Percentiles rank a stretch among this genome's conserved stretches.
phyloP scores from a whole-genome alignment of 2,329 filamentous ascomycete species.

The Juglanconis juglandina region DNA sequence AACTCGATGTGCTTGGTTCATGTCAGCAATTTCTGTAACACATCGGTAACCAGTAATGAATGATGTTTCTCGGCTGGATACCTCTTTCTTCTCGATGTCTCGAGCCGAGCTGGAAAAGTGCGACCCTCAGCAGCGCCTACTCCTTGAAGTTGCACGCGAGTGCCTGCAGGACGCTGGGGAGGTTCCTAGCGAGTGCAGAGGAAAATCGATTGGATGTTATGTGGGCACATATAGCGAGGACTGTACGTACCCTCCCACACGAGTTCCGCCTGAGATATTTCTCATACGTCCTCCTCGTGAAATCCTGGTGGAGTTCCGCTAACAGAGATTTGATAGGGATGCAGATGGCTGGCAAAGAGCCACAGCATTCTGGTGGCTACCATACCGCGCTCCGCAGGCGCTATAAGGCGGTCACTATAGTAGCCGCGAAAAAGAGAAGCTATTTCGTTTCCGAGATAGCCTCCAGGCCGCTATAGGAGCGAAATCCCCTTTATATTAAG shows the following conservation, averaged over 20 bases:
- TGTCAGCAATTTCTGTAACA: no score
- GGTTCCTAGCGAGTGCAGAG: constrained; percentile 21
- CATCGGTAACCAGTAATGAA: no score
- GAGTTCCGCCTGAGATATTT: no score
- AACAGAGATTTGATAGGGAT: background rate
- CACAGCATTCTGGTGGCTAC: background rate
- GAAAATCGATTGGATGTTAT: constrained; percentile 29
- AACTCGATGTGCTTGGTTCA: no score
- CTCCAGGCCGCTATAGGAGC: no score
- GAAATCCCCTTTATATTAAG: no score
- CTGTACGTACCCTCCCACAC: constrained; percentile 15
- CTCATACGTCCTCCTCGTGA: no score
- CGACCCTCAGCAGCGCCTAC: constrained; percentile 22
- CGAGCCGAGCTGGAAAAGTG: constrained; percentile 9
- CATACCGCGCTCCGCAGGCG: no score
- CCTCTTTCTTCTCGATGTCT: constrained; percentile 16
- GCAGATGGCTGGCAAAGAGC: background rate
- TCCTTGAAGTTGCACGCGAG: constrained; percentile 21
- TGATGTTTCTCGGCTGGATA: constrained; percentile 10
- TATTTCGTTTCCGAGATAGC: background rate
- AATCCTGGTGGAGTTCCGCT: no score
- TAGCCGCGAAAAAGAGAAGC: background rate
- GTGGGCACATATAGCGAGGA: constrained; percentile 32
- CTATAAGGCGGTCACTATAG: background rate
- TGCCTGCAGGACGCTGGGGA: background rate